Percentiles rank a stretch among this genome's conserved stretches.
Evolutionary conservation across 169 alveolate species (phyloP).

Genomic region (Cryptosporidium sp.): DNA sequence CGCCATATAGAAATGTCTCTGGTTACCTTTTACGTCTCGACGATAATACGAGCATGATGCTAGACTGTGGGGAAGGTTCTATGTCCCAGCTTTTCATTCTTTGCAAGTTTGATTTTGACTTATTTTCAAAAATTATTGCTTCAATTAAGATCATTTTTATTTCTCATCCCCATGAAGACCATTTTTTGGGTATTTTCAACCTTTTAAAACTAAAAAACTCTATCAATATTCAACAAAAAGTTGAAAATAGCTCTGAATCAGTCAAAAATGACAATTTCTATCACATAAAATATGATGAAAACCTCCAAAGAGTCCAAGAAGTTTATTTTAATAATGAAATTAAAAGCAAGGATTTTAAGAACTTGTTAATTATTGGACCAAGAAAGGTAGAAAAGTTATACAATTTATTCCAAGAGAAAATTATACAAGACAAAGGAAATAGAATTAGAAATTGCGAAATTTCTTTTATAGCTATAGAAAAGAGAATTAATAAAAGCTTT

Average conservation of each 20-base stretch:
- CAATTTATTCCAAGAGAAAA: constrained; percentile 12
- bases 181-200: constrained; percentile 84
- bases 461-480: constrained; percentile 34
- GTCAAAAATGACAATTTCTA: not conserved
- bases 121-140: constrained; percentile 12
- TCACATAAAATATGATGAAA: constrained; percentile 15
- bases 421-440: not conserved
- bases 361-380: constrained; percentile 52
- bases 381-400: constrained; percentile 28
- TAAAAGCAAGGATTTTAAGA: not conserved
- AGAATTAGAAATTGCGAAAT: not conserved
- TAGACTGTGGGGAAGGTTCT: constrained; percentile 93
- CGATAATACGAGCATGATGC: constrained; percentile 82
- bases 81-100: constrained; percentile 86
- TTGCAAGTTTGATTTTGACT: constrained; percentile 64
- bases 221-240: constrained; percentile 71
- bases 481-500: constrained; percentile 30
- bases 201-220: constrained; percentile 80
- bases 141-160: constrained; percentile 82
- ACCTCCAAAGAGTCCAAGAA: constrained; percentile 30
- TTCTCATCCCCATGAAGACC: constrained; percentile 91
- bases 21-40: constrained; percentile 82
- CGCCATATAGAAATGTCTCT: constrained; percentile 90
- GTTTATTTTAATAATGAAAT: not conserved
- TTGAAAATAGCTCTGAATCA: constrained; percentile 69